Conservation (phyloP, 768 basidiomycete genomes). For the Rhizopogon salebrosus region DNA sequence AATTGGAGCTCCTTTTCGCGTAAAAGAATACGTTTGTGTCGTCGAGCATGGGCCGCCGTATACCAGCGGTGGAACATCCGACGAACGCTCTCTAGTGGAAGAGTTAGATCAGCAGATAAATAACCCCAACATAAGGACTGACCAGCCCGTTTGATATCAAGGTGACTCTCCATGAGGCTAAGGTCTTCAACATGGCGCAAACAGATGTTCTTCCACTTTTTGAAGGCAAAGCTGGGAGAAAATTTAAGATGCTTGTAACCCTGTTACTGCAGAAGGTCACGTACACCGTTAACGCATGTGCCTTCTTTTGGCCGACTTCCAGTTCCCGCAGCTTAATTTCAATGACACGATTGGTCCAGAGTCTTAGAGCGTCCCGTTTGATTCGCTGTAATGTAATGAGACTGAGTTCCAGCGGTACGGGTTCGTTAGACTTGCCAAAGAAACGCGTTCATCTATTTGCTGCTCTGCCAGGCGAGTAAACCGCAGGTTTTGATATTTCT, state of each 20-base stretch:
- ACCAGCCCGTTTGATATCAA: slow-evolving; percentile 79
- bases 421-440: slow-evolving; percentile 30
- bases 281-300: slow-evolving; percentile 34
- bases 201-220: slow-evolving; percentile 63
- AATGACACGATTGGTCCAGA: slow-evolving; percentile 73
- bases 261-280: slow-evolving; percentile 1
- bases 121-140: slow-evolving; percentile 7
- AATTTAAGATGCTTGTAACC: slow-evolving; percentile 11
- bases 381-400: slow-evolving; percentile 39
- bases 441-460: slow-evolving; percentile 32
- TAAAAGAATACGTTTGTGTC: slow-evolving; percentile 56
- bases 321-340: slow-evolving; percentile 69
- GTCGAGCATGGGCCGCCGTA: slow-evolving; percentile 48
- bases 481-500: slow-evolving; percentile 30
- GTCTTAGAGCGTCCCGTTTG: slow-evolving; percentile 39
- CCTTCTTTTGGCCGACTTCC: slow-evolving; percentile 48
- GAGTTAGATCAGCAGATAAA: neutral
- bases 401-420: neutral
- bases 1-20: slow-evolving; percentile 61
- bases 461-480: slow-evolving; percentile 41
- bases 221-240: slow-evolving; percentile 46
- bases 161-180: slow-evolving; percentile 80
- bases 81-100: slow-evolving; percentile 52
- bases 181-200: slow-evolving; percentile 64
- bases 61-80: slow-evolving; percentile 72